Evolutionary conservation across 371 early-diverging fungal genomes (phyloP).

Genomic region (Mucor velutinosus): DNA sequence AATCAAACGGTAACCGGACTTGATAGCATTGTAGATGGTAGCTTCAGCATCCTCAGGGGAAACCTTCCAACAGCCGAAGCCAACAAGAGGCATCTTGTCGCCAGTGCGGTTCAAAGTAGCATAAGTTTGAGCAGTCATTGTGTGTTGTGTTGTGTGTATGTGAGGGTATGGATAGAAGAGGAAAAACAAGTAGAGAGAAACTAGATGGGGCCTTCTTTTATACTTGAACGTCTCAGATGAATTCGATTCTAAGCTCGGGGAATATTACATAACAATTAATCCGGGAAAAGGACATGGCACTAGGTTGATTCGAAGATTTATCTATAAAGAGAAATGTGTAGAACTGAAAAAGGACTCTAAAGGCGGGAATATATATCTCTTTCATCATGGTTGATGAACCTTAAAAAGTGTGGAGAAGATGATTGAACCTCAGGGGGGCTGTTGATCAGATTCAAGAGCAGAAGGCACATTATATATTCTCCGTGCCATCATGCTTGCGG

Average conservation of each 20-base stretch:
- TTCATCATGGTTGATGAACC: neutral
- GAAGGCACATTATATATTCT: neutral
- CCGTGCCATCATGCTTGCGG: too few species aligned
- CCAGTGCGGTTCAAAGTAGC: conserved; percentile 39
- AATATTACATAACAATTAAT: conserved; percentile 10
- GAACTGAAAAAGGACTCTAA: neutral
- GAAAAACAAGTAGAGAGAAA: conserved; percentile 7
- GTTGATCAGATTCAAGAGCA: neutral
- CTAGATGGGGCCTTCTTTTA: neutral
- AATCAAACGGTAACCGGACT: conserved; percentile 49
- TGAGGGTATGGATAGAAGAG: conserved; percentile 52
- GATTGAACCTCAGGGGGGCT: neutral
- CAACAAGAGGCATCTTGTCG: conserved; percentile 49
- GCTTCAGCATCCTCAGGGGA: conserved; percentile 31
- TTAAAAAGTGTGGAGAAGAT: neutral
- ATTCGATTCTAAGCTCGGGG: neutral
- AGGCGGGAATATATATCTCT: neutral
- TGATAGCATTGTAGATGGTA: conserved; percentile 53
- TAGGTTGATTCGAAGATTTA: conserved; percentile 8
- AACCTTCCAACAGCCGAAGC: conserved; percentile 46
- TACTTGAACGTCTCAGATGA: neutral
- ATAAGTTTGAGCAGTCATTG: conserved; percentile 29
- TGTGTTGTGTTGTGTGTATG: conserved; percentile 45
- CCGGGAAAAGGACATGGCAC: neutral
- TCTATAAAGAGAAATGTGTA: neutral